Evolutionary conservation across 331 rosid genomes (phyloP), one percentile per base, ranked within the genome.

Genomic region (Pyrus hybrid): DNA sequence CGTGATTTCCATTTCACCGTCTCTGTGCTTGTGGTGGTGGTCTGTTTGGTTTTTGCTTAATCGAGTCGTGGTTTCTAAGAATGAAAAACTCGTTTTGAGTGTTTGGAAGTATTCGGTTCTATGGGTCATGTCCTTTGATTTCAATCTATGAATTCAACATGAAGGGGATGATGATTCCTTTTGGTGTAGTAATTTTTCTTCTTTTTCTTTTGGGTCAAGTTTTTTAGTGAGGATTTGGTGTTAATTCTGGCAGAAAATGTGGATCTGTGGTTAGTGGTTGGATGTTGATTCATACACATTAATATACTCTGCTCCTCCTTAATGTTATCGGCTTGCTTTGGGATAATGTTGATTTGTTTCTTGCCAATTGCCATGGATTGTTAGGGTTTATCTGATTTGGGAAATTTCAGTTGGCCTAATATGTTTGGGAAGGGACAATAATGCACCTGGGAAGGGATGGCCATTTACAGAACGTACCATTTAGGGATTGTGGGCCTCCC

Each of bases 251-350:
- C 77, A 73, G 77, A 25, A 14, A 23, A 49, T 61, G 68, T 29
- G 41, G 43, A 9, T 57, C 43, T 73, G 43, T 60, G 58, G 6
- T 41, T 41, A 23, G 43, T 37, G 68, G 77, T 73, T 71, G 35
- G 65, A 72, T 35, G 47, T 18, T 35, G 67, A 73, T 73, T 60
- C 68, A 25, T 73, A 73, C 77, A 60, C 77, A 73, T 30, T 41
- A 61, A 61, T 60, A 73, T 73, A 73, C 77, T 61, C 77, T 73
- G 77, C 77, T 41, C 77, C 30, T 73, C 30, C 21, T 62, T 62
- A 5, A 25, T 61, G 68, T 4, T 2, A 13, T 57, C 37, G 5
- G 13, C 20, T 4, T 18, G 6, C 0, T 43, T 25, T 66, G 12
- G 30, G 61, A 56, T n/a, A 3, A 1, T n/a, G 4, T n/a, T n/a